Evolutionary conservation across 2,329 filamentous ascomycete genomes (phyloP).

Genomic region (Fusarium sp.): DNA sequence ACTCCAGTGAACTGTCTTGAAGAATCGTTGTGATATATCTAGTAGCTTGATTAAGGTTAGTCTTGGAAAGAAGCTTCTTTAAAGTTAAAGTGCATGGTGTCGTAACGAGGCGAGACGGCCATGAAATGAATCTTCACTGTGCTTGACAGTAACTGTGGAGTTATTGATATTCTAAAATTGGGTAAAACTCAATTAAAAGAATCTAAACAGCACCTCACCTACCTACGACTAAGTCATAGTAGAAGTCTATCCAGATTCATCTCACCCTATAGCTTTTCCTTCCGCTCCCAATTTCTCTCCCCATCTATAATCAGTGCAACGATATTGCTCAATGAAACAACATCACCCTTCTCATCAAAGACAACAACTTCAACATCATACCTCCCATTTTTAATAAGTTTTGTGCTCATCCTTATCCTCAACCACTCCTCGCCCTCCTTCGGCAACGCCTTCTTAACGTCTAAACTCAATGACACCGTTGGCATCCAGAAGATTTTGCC

Average conservation of each 20-base stretch:
- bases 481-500: constrained; percentile 76
- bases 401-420: constrained; percentile 73
- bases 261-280: constrained; percentile 54
- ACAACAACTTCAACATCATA: constrained; percentile 81
- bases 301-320: constrained; percentile 50
- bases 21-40: too few species aligned
- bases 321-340: constrained; percentile 52
- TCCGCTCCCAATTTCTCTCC: constrained; percentile 41
- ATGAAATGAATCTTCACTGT: too few species aligned
- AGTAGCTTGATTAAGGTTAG: too few species aligned
- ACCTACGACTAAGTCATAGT: not conserved
- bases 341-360: constrained; percentile 61
- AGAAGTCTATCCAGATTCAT: too few species aligned
- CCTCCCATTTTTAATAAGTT: constrained; percentile 76
- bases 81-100: too few species aligned
- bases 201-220: not conserved
- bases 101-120: too few species aligned
- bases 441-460: constrained; percentile 80
- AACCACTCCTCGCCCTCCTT: constrained; percentile 79
- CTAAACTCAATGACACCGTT: constrained; percentile 80
- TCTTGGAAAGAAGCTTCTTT: too few species aligned
- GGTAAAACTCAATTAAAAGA: not conserved
- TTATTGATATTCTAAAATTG: too few species aligned
- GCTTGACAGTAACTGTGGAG: too few species aligned
- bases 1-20: too few species aligned